Conservation (phyloP, 2,329 filamentous ascomycete genomes). For the Aaosphaeria arxii region DNA sequence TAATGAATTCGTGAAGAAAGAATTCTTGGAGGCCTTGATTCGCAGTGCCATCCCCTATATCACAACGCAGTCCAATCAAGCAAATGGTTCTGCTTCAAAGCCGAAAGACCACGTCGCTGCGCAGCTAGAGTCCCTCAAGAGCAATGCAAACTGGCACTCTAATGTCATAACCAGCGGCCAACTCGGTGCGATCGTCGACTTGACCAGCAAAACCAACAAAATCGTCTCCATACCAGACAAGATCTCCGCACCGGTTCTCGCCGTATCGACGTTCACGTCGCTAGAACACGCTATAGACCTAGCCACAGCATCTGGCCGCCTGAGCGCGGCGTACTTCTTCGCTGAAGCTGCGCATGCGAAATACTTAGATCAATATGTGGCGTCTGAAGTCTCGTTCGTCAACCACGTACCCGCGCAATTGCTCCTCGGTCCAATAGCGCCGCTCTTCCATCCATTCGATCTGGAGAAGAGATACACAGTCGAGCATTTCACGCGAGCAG, state of each 20-base stretch:
- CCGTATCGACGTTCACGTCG: constrained; percentile 48
- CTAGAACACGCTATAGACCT: constrained; percentile 56
- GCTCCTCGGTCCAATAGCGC: constrained; percentile 39
- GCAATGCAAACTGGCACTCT: constrained; percentile 16
- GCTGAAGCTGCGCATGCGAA: constrained; percentile 51
- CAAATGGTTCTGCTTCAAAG: constrained; percentile 4
- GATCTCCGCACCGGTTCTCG: constrained; percentile 41
- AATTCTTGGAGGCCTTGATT: constrained; percentile 52
- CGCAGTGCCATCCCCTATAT: constrained; percentile 35
- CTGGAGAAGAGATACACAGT: constrained; percentile 15
- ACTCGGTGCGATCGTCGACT: constrained; percentile 18
- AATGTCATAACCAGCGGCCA: constrained; percentile 22
- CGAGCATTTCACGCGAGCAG: constrained; percentile 15
- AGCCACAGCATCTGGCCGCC: constrained; percentile 30
- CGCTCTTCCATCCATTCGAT: constrained; percentile 12
- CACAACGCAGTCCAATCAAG: constrained; percentile 3
- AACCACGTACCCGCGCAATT: constrained; percentile 58
- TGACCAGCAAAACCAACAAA: constrained; percentile 19
- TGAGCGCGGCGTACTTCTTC: constrained; percentile 55
- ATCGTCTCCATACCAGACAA: constrained; percentile 29
- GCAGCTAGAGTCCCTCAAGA: constrained; percentile 3
- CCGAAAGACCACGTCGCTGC: neutral
- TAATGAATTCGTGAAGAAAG: constrained; percentile 60
- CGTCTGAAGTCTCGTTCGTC: constrained; percentile 49
- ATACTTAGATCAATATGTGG: constrained; percentile 58